Conservation (phyloP, 164 flowering plant genomes). For the Stephania cephalantha region DNA sequence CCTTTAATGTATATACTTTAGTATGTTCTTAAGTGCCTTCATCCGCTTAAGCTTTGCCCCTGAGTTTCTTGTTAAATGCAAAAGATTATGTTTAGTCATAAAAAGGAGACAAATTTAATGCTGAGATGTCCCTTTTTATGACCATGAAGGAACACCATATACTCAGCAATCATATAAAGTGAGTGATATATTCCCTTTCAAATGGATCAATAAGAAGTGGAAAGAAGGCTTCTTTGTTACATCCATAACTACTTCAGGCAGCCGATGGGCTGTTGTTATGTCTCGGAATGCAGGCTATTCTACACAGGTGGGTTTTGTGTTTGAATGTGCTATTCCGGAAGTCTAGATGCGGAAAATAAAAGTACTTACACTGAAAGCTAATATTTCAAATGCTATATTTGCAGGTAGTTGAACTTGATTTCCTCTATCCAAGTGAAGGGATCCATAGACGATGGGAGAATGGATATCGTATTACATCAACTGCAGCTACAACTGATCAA, state of each 20-base stretch:
- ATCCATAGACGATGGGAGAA: constrained; percentile 55
- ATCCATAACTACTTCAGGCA: constrained; percentile 59
- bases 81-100: neutral
- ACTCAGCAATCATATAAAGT: constrained; percentile 67
- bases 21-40: neutral
- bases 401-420: constrained; percentile 64
- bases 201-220: constrained; percentile 77
- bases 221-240: constrained; percentile 65
- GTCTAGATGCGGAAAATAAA: neutral
- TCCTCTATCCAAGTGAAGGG: constrained; percentile 63
- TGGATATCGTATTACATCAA: constrained; percentile 52
- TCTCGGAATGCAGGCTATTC: constrained; percentile 54
- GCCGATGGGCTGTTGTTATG: constrained; percentile 60
- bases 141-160: constrained; percentile 34
- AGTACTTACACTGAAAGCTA: neutral
- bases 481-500: constrained; percentile 59
- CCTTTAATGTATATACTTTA: too few species aligned
- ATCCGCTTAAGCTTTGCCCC: neutral
- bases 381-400: constrained; percentile 7
- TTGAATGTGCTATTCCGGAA: neutral
- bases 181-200: constrained; percentile 55
- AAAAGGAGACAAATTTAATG: neutral
- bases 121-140: neutral
- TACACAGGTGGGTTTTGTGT: constrained; percentile 37
- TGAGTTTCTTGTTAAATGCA: neutral